Base-by-base conservation (phyloP, 2,329 filamentous ascomycete genomes). In the Xylaria hypoxylon region DNA sequence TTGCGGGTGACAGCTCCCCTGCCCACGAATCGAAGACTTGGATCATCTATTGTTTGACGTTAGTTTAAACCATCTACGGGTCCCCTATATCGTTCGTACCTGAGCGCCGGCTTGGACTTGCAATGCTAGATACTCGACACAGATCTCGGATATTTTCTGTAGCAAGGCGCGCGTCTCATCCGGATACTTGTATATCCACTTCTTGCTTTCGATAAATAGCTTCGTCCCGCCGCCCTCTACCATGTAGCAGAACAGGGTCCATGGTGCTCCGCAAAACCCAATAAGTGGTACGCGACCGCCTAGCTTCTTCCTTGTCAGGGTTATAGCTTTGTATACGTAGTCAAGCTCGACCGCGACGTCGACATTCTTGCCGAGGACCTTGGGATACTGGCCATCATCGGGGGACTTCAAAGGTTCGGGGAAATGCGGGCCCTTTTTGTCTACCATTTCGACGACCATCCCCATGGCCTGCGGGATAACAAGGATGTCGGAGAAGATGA, bases 21-120 rank as follows among this genome's bases (percentile, higher is more conserved):
- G 96, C 96, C 95, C 96, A 99, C 0, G 95, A 98, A 78, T 99
- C 96, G 76, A 99, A 99, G 13, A 99, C 93, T 85, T 98, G 96
- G 31, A 98, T 85, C 77, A 97, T 87, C 89, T 92, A 67, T 26
- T 51, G 3, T 57, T 59, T 47, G 65, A 58, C 45, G 57, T 69
- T 53, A 62, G 47, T 31, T 17, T 7, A 33, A 11, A 11, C 19
- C 11, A 28, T 17, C 17, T 13, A 17, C 55, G 2, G 10, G 8
- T 1, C 26, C 17, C 40, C 24, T 65, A 72, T 40, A 75, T 71
- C 31, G 15, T 31, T 11, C 48, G 33, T 68, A 90, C 89, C 86
- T 97, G 96, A 61, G 96, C 96, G 65, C 96, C 96, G 26, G 96
- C 96, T 75, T 92, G 87, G 65, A 99, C 95, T 80, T 99, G 96